Percentiles rank a stretch among this genome's conserved stretches.
phyloP scores from a whole-genome alignment of 805 yeast genomes.

The Ogataea philodendri region DNA sequence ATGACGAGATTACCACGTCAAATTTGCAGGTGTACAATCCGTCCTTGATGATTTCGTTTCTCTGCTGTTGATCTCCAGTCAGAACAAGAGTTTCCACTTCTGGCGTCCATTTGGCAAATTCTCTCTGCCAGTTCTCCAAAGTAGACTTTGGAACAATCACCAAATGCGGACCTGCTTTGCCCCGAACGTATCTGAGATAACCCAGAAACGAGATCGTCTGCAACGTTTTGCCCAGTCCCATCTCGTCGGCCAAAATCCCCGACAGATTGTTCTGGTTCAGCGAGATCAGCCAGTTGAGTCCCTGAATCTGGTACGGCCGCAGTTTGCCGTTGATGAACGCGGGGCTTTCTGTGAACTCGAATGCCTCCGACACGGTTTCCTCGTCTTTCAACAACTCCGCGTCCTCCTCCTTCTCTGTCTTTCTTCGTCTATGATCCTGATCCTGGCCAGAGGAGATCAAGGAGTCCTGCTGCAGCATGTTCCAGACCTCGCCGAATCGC shows the following conservation, averaged over 20 bases:
- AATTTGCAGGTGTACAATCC: slow-evolving; percentile 58
- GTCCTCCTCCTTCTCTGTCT: slow-evolving; percentile 77
- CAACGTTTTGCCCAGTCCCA: slow-evolving; percentile 81
- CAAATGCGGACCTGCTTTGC: slow-evolving; percentile 67
- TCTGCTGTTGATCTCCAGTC: slow-evolving; percentile 72
- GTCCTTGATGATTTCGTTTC: slow-evolving; percentile 52
- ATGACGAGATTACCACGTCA: slow-evolving; percentile 70
- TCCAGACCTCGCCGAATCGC: slow-evolving; percentile 50
- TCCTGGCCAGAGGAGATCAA: slow-evolving; percentile 7
- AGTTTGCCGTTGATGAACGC: slow-evolving; percentile 55
- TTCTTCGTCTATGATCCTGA: slow-evolving; percentile 52
- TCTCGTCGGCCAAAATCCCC: slow-evolving; percentile 81
- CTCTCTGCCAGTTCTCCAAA: slow-evolving; percentile 77
- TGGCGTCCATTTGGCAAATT: slow-evolving; percentile 76
- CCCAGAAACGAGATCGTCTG: slow-evolving; percentile 79
- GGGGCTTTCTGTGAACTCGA: slow-evolving; percentile 53
- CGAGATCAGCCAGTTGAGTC: slow-evolving; percentile 74
- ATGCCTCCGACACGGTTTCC: slow-evolving; percentile 37
- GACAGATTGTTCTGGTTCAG: slow-evolving; percentile 65
- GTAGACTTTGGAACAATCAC: slow-evolving; percentile 81
- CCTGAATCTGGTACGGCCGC: slow-evolving; percentile 77
- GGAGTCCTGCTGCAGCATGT: slow-evolving; percentile 31
- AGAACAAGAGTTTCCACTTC: slow-evolving; percentile 67
- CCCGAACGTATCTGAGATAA: slow-evolving; percentile 59
- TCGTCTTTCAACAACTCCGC: slow-evolving; percentile 68